Evolutionary conservation across 805 yeast species (phyloP).

Genomic region (Lipomyces kockii): DNA sequence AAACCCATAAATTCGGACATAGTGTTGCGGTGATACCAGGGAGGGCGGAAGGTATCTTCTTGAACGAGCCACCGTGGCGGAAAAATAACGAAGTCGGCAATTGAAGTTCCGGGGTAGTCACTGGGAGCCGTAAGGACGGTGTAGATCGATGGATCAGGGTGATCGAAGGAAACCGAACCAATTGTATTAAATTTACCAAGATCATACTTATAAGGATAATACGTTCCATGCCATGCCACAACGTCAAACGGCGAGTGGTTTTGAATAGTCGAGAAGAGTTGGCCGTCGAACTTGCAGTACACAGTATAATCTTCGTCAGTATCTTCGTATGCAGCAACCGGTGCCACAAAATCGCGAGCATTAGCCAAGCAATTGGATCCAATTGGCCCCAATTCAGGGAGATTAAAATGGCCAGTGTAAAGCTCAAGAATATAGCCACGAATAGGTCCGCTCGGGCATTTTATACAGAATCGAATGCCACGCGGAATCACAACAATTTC

Average conservation of each 20-base stretch:
- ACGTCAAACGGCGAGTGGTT: conserved; percentile 41
- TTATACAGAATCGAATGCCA: conserved; percentile 39
- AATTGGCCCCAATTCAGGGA: conserved; percentile 43
- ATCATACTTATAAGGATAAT: conserved; percentile 42
- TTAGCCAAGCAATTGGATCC: conserved; percentile 43
- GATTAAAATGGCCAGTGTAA: conserved; percentile 40
- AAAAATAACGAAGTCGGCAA: conserved; percentile 42
- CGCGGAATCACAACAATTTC: conserved; percentile 42
- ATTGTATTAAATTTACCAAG: conserved; percentile 39
- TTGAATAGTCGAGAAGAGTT: conserved; percentile 18
- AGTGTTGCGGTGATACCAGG: conserved; percentile 42
- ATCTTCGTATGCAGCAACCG: conserved; percentile 39
- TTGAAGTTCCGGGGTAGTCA: conserved; percentile 39
- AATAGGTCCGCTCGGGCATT: conserved; percentile 31
- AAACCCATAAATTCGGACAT: conserved; percentile 41
- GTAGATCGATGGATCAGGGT: conserved; percentile 42
- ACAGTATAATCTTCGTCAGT: conserved; percentile 38
- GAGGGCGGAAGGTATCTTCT: conserved; percentile 42
- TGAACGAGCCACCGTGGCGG: conserved; percentile 43
- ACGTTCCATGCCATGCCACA: conserved; percentile 42
- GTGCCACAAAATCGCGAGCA: conserved; percentile 41
- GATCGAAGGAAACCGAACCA: conserved; percentile 42
- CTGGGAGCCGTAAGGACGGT: conserved; percentile 33
- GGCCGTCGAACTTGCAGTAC: conserved; percentile 26
- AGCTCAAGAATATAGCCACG: conserved; percentile 42